Percentiles rank a stretch among this genome's conserved stretches.
Evolutionary conservation across 163 green algal genomes (phyloP).

Genomic region (Scenedesmus sp.): DNA sequence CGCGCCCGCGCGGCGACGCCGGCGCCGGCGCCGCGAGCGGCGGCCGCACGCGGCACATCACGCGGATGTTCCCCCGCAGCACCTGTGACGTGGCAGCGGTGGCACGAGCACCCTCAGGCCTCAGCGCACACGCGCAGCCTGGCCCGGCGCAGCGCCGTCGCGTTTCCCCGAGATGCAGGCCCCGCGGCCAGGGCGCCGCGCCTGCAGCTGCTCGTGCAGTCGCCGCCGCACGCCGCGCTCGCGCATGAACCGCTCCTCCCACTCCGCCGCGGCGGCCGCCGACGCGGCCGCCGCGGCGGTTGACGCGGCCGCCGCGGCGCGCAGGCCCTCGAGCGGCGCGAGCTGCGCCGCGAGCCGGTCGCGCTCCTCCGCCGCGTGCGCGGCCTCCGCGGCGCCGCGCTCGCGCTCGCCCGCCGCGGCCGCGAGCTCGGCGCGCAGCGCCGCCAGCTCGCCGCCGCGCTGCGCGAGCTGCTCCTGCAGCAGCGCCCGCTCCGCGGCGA

Average conservation of each 20-base stretch:
- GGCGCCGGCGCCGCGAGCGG: conserved; percentile 18
- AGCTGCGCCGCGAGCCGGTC: conserved; percentile 24
- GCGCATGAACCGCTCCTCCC: conserved; percentile 44
- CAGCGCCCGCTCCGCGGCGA: conserved; percentile 35
- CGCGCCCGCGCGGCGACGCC: background rate
- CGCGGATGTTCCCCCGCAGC: conserved; percentile 93
- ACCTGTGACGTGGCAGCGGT: conserved; percentile 51
- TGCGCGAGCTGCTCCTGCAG: conserved; percentile 47
- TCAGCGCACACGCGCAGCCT: background rate
- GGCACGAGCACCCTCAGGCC: background rate
- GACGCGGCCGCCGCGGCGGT: conserved; percentile 3
- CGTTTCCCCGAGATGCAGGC: too few relatives aligned
- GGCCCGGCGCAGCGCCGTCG: background rate
- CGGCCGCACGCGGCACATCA: conserved; percentile 91
- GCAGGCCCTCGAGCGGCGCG: conserved; percentile 17
- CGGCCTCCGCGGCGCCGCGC: conserved; percentile 42
- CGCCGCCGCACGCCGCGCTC: conserved; percentile 37
- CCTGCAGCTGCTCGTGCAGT: conserved; percentile 50
- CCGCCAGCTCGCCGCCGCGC: conserved; percentile 15
- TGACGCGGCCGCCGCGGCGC: conserved; percentile 8
- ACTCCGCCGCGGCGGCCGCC: conserved; percentile 25
- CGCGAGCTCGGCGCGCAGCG: conserved; percentile 5
- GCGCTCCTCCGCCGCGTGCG: conserved; percentile 18
- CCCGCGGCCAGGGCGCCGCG: background rate
- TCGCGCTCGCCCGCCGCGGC: conserved; percentile 34